A percentile compares a stretch with the other conserved stretches of the same genome.
These are phyloP conservation scores for Escallonia herrerae DNA, from an alignment of 129 eudicot species.

Conservation along the genomic window DNA sequence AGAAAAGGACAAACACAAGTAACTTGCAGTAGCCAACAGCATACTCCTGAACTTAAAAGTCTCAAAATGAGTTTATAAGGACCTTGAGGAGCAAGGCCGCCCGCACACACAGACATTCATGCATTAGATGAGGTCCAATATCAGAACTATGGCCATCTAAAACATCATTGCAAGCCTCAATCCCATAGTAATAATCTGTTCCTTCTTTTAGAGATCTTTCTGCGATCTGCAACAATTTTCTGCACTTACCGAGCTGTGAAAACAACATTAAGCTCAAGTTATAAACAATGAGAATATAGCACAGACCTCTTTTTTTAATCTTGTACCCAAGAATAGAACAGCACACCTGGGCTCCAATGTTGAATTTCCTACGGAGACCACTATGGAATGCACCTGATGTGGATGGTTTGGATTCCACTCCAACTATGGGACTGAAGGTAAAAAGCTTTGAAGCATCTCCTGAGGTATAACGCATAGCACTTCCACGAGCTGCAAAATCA, in stretches of 20 bases:
- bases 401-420: slow-evolving; percentile 42
- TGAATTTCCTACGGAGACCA: slow-evolving; percentile 35
- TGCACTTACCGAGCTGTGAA: slow-evolving; percentile 65
- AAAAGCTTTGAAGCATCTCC: slow-evolving; percentile 57
- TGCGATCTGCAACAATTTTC: slow-evolving; percentile 64
- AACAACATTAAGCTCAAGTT: neutral
- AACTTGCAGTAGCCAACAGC: too few species aligned
- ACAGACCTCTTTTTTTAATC: too few species aligned
- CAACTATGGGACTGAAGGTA: slow-evolving; percentile 43
- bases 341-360: slow-evolving; percentile 46
- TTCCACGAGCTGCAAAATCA: slow-evolving; percentile 32
- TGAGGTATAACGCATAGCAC: slow-evolving; percentile 54
- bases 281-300: neutral
- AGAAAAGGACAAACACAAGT: neutral
- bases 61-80: slow-evolving; percentile 8
- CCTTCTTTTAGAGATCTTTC: slow-evolving; percentile 68
- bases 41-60: neutral
- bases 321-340: neutral
- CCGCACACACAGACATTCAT: slow-evolving; percentile 79
- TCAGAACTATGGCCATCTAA: slow-evolving; percentile 62
- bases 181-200: slow-evolving; percentile 57
- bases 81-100: slow-evolving; percentile 91
- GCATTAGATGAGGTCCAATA: slow-evolving; percentile 58
- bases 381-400: slow-evolving; percentile 33
- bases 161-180: slow-evolving; percentile 95